Evolutionary conservation across 306 rosid genomes (phyloP).

Genomic region (Quercus berberidifolia): DNA sequence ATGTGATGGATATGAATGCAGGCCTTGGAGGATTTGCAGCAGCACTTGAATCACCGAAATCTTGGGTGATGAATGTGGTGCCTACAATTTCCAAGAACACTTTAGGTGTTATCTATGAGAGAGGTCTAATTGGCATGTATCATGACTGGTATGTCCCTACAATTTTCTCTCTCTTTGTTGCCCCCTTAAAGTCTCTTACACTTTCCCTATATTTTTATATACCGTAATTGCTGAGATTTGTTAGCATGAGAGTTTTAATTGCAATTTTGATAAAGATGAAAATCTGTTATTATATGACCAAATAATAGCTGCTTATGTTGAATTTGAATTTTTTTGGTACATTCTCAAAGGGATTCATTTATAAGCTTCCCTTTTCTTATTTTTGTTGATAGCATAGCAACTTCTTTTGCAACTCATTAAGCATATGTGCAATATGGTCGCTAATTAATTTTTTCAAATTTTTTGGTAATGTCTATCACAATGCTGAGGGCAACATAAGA

Average conservation of each 20-base stretch:
- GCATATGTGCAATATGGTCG: background rate
- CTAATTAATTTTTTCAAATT: background rate
- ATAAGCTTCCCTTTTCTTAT: too few relatives aligned
- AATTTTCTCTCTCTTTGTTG: background rate
- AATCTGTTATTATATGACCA: background rate
- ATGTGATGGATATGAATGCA: constrained; percentile 98
- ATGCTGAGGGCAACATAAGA: background rate
- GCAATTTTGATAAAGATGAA: background rate
- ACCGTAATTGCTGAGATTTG: background rate
- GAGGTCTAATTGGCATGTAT: constrained; percentile 94
- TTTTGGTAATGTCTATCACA: background rate
- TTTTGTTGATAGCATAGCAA: background rate
- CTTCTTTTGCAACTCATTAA: background rate
- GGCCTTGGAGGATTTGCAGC: constrained; percentile 98
- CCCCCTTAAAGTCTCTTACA: background rate
- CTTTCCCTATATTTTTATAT: background rate
- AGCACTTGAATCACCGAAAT: constrained; percentile 69
- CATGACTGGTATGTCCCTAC: constrained; percentile 79
- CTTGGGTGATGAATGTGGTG: constrained; percentile 98
- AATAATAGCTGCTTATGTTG: background rate
- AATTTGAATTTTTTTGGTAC: background rate
- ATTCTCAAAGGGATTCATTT: background rate
- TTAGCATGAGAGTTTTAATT: background rate
- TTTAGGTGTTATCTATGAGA: constrained; percentile 80
- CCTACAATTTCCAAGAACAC: constrained; percentile 78